Conservation (phyloP, 768 basidiomycete genomes). For the Calocybe gangraenosa region DNA sequence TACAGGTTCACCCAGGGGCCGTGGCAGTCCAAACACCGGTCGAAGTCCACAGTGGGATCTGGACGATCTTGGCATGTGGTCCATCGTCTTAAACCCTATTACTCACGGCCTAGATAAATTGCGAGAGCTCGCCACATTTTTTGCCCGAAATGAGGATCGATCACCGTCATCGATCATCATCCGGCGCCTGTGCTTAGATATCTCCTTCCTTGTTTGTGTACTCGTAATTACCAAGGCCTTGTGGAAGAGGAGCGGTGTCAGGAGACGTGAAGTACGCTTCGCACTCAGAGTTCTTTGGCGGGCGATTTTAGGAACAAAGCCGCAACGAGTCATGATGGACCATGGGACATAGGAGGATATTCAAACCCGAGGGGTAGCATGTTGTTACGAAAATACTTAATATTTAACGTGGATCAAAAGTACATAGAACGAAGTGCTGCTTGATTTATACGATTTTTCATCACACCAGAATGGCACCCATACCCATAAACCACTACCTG, state of each 20-base stretch:
- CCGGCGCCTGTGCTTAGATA: slow-evolving; percentile 71
- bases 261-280: slow-evolving; percentile 61
- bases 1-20: slow-evolving; percentile 35
- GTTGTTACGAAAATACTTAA: background rate
- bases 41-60: slow-evolving; percentile 55
- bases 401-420: slow-evolving; percentile 10
- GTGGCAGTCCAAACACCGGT: slow-evolving; percentile 38
- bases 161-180: slow-evolving; percentile 67
- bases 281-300: slow-evolving; percentile 69
- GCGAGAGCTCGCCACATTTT: slow-evolving; percentile 50
- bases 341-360: slow-evolving; percentile 35
- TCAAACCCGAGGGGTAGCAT: background rate
- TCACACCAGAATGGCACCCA: too few relatives aligned
- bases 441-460: slow-evolving; percentile 9
- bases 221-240: slow-evolving; percentile 51
- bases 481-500: background rate
- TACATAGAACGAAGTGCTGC: background rate
- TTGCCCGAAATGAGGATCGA: slow-evolving; percentile 53
- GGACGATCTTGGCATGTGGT: slow-evolving; percentile 85
- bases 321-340: slow-evolving; percentile 43
- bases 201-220: slow-evolving; percentile 67
- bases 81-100: slow-evolving; percentile 63
- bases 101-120: slow-evolving; percentile 45
- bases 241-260: slow-evolving; percentile 68
- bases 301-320: slow-evolving; percentile 58